Percentiles rank a stretch among this genome's conserved stretches.
Evolutionary conservation across 768 basidiomycete species (phyloP).

Genomic region (Mycena galopus): DNA sequence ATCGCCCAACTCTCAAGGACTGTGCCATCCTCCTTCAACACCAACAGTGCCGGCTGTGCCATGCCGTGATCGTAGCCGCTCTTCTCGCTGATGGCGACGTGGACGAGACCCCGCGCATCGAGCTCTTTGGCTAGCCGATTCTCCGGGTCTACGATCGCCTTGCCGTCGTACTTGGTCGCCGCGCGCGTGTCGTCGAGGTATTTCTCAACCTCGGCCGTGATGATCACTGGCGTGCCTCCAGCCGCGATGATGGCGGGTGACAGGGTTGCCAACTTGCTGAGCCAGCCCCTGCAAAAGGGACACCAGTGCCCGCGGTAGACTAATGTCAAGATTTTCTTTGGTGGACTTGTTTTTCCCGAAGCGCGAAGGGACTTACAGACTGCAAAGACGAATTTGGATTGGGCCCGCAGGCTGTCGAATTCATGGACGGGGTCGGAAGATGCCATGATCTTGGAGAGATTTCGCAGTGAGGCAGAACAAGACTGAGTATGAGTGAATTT

Average conservation of each 20-base stretch:
- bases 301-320: conserved; percentile 19
- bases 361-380: conserved; percentile 13
- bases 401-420: conserved; percentile 11
- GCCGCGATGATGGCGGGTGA: conserved; percentile 15
- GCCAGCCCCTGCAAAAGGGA: conserved; percentile 15
- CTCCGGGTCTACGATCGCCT: conserved; percentile 17
- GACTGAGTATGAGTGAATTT: conserved; percentile 14
- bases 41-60: conserved; percentile 14
- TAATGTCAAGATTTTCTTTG: conserved; percentile 16
- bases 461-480: conserved; percentile 10
- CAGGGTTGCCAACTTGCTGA: conserved; percentile 15
- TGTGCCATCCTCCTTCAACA: not conserved
- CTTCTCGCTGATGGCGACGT: conserved; percentile 18
- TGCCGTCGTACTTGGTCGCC: conserved; percentile 15
- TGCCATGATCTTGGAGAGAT: conserved; percentile 14
- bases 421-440: conserved; percentile 9
- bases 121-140: conserved; percentile 16
- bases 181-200: conserved; percentile 13
- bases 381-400: conserved; percentile 17
- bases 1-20: conserved; percentile 14
- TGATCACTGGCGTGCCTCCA: conserved; percentile 19
- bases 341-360: conserved; percentile 16
- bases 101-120: conserved; percentile 16
- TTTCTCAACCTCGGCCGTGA: conserved; percentile 13
- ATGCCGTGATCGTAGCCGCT: conserved; percentile 16